These are phyloP conservation scores for Xanthoconium purpureum DNA, from an alignment of 768 basidiomycete species.

Conservation along the genomic window DNA sequence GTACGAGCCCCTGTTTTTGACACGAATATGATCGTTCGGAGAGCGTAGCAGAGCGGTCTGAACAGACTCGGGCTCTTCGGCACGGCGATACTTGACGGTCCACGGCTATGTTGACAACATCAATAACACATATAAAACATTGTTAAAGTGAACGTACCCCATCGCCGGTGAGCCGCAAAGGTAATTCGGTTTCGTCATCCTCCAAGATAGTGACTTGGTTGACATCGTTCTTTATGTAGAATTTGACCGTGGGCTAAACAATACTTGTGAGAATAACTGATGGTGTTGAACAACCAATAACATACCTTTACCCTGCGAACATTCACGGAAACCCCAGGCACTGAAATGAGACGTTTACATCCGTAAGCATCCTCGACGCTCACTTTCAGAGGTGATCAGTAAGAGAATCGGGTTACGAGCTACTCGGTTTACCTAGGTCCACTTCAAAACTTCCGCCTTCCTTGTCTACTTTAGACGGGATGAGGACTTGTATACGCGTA, in stretches of 20 bases:
- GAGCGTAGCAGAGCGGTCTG: conserved; percentile 45
- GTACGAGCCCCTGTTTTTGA: conserved; percentile 75
- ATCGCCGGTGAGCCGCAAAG: conserved; percentile 86
- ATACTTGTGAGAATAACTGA: not conserved
- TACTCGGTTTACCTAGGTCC: conserved; percentile 54
- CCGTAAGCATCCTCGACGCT: conserved; percentile 86
- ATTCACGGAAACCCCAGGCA: conserved; percentile 78
- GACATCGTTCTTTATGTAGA: conserved; percentile 65
- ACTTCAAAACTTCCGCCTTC: conserved; percentile 79
- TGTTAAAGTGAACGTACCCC: conserved; percentile 52
- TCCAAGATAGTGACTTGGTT: conserved; percentile 68
- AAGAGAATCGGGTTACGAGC: not conserved
- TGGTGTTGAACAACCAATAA: not conserved
- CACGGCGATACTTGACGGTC: conserved; percentile 70
- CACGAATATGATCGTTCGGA: conserved; percentile 69
- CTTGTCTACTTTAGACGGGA: conserved; percentile 61
- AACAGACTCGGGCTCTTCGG: conserved; percentile 41
- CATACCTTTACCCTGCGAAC: conserved; percentile 77
- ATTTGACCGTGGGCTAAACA: conserved; percentile 77
- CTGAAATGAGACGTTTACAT: conserved; percentile 73
- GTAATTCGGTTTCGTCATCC: conserved; percentile 67
- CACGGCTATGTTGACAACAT: conserved; percentile 63
- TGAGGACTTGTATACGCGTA: conserved; percentile 59
- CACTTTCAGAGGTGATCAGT: conserved; percentile 40
- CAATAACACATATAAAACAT: not conserved